These are phyloP conservation scores for Fomitiporia mediterranea DNA, from an alignment of 1,284 basidiomycete species.

Conservation along the genomic window DNA sequence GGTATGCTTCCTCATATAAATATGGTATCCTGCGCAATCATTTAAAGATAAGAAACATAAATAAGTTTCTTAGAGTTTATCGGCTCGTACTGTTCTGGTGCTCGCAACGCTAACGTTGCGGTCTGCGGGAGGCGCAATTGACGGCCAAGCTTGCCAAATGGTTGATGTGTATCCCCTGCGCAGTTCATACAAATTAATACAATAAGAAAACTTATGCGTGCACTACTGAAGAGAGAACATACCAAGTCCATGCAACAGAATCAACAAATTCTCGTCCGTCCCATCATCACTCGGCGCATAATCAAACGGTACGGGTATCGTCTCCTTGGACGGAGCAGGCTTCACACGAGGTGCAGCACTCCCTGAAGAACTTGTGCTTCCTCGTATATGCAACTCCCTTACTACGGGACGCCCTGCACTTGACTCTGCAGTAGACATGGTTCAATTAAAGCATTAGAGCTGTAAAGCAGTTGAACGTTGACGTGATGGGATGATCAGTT, in stretches of 20 bases:
- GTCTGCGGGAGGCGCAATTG: conserved; percentile 83
- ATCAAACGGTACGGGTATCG: conserved; percentile 51
- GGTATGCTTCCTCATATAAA: conserved; percentile 74
- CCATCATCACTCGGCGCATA: conserved; percentile 73
- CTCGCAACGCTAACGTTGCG: conserved; percentile 75
- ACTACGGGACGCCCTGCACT: neutral
- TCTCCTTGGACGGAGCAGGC: conserved; percentile 41
- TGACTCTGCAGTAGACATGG: neutral
- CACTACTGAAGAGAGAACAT: conserved; percentile 25
- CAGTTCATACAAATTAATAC: conserved; percentile 3
- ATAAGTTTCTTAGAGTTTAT: neutral
- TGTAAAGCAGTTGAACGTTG: neutral
- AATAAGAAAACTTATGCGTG: conserved; percentile 6
- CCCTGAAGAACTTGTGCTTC: neutral
- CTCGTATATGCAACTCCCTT: conserved; percentile 3
- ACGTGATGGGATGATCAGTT: neutral
- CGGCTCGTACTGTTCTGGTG: conserved; percentile 64
- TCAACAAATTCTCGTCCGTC: conserved; percentile 80
- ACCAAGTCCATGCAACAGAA: conserved; percentile 88
- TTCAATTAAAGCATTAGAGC: neutral
- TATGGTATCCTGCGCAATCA: conserved; percentile 60
- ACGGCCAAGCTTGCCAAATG: conserved; percentile 71
- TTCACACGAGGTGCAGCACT: conserved; percentile 39
- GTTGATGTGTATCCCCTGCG: conserved; percentile 75
- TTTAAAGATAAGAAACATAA: neutral